phyloP scores from a whole-genome alignment of 2,329 filamentous ascomycete species.

The Ophiocordyceps australis region DNA sequence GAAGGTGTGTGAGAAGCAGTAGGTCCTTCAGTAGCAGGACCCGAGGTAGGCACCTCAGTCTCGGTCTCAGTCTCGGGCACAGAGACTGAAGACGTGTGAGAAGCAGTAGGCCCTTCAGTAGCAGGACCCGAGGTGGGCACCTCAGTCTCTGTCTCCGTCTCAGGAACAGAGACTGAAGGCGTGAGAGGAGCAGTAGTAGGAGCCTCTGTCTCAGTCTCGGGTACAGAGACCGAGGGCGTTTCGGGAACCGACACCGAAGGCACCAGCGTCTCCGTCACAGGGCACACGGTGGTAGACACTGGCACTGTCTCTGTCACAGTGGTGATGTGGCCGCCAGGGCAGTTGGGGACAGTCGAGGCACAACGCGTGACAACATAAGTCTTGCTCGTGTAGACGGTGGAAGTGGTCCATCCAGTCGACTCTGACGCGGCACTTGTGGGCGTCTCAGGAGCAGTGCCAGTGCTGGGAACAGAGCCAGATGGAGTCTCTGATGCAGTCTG shows the following conservation, averaged over 20 bases:
- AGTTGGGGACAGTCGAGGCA: conserved; percentile 11
- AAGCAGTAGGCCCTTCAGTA: background rate
- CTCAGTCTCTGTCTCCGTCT: no score
- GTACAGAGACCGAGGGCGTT: background rate
- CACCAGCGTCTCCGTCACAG: conserved; percentile 1
- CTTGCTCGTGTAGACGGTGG: conserved; percentile 10
- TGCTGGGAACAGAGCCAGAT: no score
- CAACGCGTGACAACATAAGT: conserved; percentile 8
- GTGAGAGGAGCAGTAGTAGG: no score
- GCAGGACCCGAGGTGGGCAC: conserved; percentile 19
- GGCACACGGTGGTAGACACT: conserved; percentile 21
- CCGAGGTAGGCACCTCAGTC: no score
- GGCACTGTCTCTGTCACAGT: conserved; percentile 11
- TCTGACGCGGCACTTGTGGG: background rate
- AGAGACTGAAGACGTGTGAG: background rate
- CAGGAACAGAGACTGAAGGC: no score
- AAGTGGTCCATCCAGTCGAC: conserved; percentile 10
- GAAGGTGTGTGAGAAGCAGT: no score
- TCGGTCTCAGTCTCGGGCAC: conserved; percentile 5
- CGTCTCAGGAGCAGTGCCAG: background rate
- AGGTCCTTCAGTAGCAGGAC: conserved; percentile 7
- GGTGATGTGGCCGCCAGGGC: conserved; percentile 9
- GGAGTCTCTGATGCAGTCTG: no score
- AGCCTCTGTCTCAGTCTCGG: no score
- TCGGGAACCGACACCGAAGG: background rate